Evolutionary conservation across 176 grass and related monocot species (phyloP).

Genomic region (Poa pratensis): DNA sequence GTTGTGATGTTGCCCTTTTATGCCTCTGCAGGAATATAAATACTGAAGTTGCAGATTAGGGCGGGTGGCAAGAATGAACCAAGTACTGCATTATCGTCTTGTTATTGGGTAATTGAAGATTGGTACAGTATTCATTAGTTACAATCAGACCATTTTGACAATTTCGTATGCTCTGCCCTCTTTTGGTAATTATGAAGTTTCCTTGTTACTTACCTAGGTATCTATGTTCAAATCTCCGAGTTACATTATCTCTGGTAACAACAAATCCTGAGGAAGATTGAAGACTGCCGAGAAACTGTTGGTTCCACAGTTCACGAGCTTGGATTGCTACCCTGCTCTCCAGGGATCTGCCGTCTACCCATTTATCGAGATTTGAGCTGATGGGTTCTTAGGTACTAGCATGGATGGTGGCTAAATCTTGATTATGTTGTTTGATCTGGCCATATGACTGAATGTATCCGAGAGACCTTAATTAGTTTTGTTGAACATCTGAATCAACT

Average conservation of each 20-base stretch:
- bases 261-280: neutral
- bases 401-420: neutral
- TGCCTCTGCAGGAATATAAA: conserved; percentile 33
- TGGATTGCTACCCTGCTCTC: neutral
- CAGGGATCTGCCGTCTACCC: neutral
- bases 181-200: conserved; percentile 8
- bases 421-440: neutral
- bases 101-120: conserved; percentile 1
- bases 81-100: conserved; percentile 5
- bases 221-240: neutral
- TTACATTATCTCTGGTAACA: neutral
- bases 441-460: neutral
- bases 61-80: neutral
- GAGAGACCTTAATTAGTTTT: neutral
- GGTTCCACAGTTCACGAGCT: conserved; percentile 5
- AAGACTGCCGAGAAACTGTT: conserved; percentile 29
- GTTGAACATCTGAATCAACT: neutral
- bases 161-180: neutral
- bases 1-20: conserved; percentile 20
- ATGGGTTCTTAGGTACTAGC: neutral
- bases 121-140: neutral
- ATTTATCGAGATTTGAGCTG: neutral
- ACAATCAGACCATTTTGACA: neutral
- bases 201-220: conserved; percentile 11
- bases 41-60: neutral